Base-by-base conservation (phyloP, 345 rosid species). In the Arabidopsis arenosa region DNA sequence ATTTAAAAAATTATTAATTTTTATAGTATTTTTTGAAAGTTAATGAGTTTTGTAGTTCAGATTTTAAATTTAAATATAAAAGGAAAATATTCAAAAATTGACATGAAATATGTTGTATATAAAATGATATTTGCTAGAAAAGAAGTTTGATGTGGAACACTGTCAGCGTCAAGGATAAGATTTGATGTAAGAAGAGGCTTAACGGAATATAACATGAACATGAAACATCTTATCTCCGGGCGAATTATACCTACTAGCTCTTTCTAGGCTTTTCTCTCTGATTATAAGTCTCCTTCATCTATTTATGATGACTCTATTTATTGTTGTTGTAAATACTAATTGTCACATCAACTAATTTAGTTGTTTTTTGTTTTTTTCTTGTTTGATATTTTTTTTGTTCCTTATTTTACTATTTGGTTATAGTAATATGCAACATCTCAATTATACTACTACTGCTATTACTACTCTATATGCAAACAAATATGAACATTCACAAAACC, bases 151-250 rank as follows among this genome's bases (percentile, higher is more conserved):
- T 55, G 57, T 54, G 63, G 57, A 54, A 55, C 48, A 74, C 15
- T 64, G 72, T 74, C 78, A 75, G 44, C 33, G 67, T 57, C 60
- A 75, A 66, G n/a, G 59, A 57, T 65, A 35, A 30, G 63, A 73
- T 63, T 73, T 73, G 71, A 73, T 35, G 77, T 41, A 35, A 47
- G 63, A 45, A 74, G 49, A 9, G 6, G 57, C 14, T 64, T 55
- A 74, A 66, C 72, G 41, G 78, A 75, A 66, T 65, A 56, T 48
- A 51, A 72, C 60, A 60, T 48, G 75, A 70, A 72, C 40, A 60
- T 60, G 75, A 61, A 60, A 60, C 51, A 72, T 59, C 48, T 71
- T 55, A 55, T 67, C 73, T 69, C 28, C 1, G 9, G 37, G 36
- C 0, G 36, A 53, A 67, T 68, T 41, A 55, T 55, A 28, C 5